These are phyloP conservation scores for Omphalea diandra DNA, from an alignment of 441 rosid species.

Conservation along the genomic window DNA sequence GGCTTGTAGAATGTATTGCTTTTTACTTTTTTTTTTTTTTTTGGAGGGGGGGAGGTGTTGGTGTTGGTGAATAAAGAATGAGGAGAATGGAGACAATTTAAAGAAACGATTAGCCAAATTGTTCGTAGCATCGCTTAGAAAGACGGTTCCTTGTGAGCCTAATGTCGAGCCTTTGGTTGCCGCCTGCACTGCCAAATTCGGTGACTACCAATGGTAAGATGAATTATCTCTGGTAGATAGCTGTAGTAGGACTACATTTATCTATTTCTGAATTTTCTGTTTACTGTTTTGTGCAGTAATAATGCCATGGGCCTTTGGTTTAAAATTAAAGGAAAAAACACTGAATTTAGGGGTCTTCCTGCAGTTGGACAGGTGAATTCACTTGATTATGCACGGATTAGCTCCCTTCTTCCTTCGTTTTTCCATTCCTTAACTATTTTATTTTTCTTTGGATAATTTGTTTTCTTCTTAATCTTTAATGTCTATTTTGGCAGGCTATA, in stretches of 20 bases:
- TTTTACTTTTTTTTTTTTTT: too few relatives aligned
- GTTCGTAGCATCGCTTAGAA: slow-evolving; percentile 56
- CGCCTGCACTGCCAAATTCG: slow-evolving; percentile 64
- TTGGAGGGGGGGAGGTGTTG: too few relatives aligned
- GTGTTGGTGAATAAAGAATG: slow-evolving; percentile 25
- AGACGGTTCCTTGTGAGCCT: slow-evolving; percentile 51
- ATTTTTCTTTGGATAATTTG: not conserved
- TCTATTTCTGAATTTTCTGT: not conserved
- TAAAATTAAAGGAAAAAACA: slow-evolving; percentile 58
- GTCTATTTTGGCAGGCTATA: slow-evolving; percentile 49
- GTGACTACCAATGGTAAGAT: slow-evolving; percentile 86
- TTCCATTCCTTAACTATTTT: not conserved
- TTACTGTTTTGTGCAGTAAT: slow-evolving; percentile 43
- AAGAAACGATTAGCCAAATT: slow-evolving; percentile 56
- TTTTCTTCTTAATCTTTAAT: not conserved
- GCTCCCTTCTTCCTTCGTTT: too few relatives aligned
- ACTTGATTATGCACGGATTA: not conserved
- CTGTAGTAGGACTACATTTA: not conserved
- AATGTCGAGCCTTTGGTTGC: slow-evolving; percentile 67
- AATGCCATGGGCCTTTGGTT: slow-evolving; percentile 90
- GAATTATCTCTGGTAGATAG: too few relatives aligned
- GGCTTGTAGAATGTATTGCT: too few relatives aligned
- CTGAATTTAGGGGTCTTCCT: slow-evolving; percentile 60
- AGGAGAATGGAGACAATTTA: slow-evolving; percentile 52
- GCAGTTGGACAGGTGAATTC: slow-evolving; percentile 72